Evolutionary conservation across 768 basidiomycete genomes (phyloP).

Genomic region (Galerina marginata): DNA sequence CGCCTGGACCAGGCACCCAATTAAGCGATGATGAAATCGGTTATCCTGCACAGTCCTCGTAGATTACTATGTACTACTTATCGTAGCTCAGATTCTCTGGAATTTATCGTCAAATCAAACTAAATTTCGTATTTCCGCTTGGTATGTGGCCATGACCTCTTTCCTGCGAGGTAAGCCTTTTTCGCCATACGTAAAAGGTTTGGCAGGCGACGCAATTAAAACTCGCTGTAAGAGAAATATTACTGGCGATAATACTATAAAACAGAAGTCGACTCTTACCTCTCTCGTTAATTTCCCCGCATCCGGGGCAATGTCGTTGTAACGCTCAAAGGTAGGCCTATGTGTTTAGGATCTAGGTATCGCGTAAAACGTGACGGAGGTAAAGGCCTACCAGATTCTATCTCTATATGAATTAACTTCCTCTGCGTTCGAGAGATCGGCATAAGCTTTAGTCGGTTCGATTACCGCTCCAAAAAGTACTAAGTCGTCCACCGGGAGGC

Average conservation of each 20-base stretch:
- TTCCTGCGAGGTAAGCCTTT: conserved; percentile 10
- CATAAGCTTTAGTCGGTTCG: neutral
- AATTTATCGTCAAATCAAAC: no score
- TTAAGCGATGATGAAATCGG: no score
- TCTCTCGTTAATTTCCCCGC: neutral
- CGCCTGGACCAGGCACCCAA: no score
- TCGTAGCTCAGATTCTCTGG: no score
- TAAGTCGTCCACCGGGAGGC: neutral
- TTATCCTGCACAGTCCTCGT: no score
- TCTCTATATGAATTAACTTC: neutral
- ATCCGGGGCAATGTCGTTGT: neutral
- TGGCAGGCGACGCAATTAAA: neutral
- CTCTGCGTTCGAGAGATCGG: neutral
- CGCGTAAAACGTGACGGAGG: neutral
- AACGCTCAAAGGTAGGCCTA: conserved; percentile 6
- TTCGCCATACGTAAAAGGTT: conserved; percentile 7
- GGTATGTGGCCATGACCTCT: neutral
- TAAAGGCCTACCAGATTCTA: neutral
- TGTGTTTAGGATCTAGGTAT: neutral
- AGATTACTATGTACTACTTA: no score
- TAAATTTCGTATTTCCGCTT: neutral
- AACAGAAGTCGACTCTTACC: neutral
- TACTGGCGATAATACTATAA: neutral
- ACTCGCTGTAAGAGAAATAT: neutral
- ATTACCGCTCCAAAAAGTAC: neutral